Conservation (phyloP, 371 early-diverging fungal genomes). For the Globomyces sp. region DNA sequence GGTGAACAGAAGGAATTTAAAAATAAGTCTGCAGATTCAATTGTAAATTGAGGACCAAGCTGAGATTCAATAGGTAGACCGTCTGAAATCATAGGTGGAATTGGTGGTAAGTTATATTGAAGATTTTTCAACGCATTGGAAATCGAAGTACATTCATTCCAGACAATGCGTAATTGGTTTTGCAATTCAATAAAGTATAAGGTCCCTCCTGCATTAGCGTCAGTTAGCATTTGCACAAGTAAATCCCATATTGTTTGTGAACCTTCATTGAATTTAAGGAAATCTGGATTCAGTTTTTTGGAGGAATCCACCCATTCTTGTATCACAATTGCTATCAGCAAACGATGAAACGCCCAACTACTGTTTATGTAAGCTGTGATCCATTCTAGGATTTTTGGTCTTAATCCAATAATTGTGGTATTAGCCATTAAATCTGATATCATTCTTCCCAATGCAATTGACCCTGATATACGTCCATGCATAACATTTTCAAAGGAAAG, state of each 20-base stretch:
- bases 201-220: slow-evolving; percentile 34
- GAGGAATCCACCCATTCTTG: slow-evolving; percentile 71
- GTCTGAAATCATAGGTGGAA: slow-evolving; percentile 6
- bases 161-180: neutral
- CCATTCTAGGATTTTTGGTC: neutral
- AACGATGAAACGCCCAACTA: slow-evolving; percentile 77
- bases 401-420: slow-evolving; percentile 2
- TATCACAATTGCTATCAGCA: slow-evolving; percentile 72
- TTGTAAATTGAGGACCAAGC: slow-evolving; percentile 59
- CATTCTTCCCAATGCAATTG: slow-evolving; percentile 76
- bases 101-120: neutral
- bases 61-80: slow-evolving; percentile 34
- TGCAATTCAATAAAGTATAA: neutral
- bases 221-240: slow-evolving; percentile 55
- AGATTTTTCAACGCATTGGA: neutral
- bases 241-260: slow-evolving; percentile 44
- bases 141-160: slow-evolving; percentile 5
- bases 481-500: slow-evolving; percentile 72
- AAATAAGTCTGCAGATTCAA: slow-evolving; percentile 58
- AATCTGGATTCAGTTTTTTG: neutral
- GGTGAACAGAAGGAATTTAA: slow-evolving; percentile 21
- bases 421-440: slow-evolving; percentile 42
- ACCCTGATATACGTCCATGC: slow-evolving; percentile 76
- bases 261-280: neutral
- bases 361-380: slow-evolving; percentile 48